phyloP scores from a whole-genome alignment of 257 asterid species.

The Galeopsis tetrahit region DNA sequence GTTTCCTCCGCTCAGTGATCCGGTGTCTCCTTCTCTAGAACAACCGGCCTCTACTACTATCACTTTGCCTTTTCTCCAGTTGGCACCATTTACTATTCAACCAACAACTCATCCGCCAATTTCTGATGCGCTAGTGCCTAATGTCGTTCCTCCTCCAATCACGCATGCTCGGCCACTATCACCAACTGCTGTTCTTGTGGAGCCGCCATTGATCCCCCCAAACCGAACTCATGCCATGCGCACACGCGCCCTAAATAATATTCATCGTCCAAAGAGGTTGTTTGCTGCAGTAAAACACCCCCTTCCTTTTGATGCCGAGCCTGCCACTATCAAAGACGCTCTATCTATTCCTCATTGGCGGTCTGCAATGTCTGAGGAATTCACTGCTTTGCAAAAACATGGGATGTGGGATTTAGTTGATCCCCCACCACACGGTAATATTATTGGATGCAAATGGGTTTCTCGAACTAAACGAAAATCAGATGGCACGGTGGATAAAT shows the following conservation, averaged over 20 bases:
- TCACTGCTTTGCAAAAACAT: too few species aligned
- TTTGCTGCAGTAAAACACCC: too few species aligned
- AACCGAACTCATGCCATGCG: neutral
- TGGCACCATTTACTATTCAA: neutral
- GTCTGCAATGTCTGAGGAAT: too few species aligned
- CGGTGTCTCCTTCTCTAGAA: too few species aligned
- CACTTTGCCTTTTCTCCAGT: neutral
- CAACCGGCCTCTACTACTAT: neutral
- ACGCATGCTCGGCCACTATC: neutral
- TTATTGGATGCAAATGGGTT: neutral
- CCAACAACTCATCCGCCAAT: neutral
- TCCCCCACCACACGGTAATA: neutral
- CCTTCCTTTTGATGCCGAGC: neutral
- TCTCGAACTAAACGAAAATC: neutral
- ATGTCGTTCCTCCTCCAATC: neutral
- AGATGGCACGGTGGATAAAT: neutral
- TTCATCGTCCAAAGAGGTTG: too few species aligned
- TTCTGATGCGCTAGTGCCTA: neutral
- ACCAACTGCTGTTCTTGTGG: neutral
- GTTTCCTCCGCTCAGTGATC: neutral
- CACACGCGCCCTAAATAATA: too few species aligned
- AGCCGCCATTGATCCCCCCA: neutral
- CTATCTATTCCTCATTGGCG: neutral
- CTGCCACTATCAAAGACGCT: too few species aligned
- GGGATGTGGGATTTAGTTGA: too few species aligned